Evolutionary conservation across 176 grass and related monocot genomes (phyloP).

Genomic region (Avena insularis): DNA sequence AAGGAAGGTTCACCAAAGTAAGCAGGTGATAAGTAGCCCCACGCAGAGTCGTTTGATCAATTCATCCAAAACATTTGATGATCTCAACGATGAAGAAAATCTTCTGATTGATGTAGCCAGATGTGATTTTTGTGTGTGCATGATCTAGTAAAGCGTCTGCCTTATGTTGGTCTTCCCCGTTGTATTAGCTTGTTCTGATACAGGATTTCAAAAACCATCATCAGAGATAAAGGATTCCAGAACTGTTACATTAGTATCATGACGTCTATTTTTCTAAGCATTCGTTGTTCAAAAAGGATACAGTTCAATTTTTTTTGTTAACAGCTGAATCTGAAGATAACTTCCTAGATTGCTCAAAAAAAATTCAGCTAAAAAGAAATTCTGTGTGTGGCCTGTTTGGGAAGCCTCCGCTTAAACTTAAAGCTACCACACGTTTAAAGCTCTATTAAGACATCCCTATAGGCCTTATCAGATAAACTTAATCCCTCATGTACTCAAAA

Average conservation of each 20-base stretch:
- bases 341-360: constrained; percentile 5
- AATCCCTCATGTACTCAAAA: background rate
- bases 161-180: background rate
- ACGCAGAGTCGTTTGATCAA: background rate
- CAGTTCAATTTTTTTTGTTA: constrained; percentile 17
- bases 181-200: background rate
- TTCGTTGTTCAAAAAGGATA: constrained; percentile 8
- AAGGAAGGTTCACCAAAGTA: constrained; percentile 19
- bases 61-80: background rate
- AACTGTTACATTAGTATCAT: background rate
- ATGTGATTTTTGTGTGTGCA: background rate
- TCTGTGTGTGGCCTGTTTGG: background rate
- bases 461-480: background rate
- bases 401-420: constrained; percentile 18
- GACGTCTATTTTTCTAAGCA: background rate
- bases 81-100: background rate
- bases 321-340: background rate
- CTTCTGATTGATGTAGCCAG: background rate
- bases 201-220: too few relatives aligned
- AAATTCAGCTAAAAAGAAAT: too few relatives aligned
- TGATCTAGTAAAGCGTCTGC: background rate
- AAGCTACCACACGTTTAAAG: constrained; percentile 1
- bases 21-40: background rate
- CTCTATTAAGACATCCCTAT: background rate
- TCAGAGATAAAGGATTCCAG: too few relatives aligned